These are phyloP conservation scores for Phytophthora cryptogea DNA, from an alignment of 352 stramenopile genomes.

Conservation along the genomic window DNA sequence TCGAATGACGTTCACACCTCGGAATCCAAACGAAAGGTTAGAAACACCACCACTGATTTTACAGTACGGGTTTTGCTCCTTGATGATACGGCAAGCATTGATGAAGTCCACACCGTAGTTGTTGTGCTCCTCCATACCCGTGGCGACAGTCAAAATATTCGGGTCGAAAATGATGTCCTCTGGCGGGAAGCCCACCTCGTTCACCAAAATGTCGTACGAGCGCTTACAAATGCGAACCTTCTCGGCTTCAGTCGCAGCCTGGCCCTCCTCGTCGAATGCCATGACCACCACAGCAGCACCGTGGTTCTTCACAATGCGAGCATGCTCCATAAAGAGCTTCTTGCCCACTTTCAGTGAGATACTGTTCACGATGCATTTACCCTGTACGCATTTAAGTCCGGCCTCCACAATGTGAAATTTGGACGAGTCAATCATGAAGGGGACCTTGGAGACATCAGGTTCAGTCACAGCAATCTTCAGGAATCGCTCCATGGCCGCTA, in stretches of 20 bases:
- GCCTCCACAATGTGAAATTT: slow-evolving; percentile 98
- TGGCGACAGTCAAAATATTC: slow-evolving; percentile 98
- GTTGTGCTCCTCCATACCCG: slow-evolving; percentile 97
- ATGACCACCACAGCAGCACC: slow-evolving; percentile 97
- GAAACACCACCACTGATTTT: slow-evolving; percentile 97
- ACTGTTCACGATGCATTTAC: slow-evolving; percentile 97
- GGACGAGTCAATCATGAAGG: slow-evolving; percentile 98
- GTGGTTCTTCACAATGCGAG: slow-evolving; percentile 94
- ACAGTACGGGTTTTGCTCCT: slow-evolving; percentile 94
- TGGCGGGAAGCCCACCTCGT: slow-evolving; percentile 93
- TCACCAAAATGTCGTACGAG: slow-evolving; percentile 97
- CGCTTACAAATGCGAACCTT: slow-evolving; percentile 98
- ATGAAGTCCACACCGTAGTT: slow-evolving; percentile 99
- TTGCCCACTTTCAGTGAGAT: slow-evolving; percentile 98
- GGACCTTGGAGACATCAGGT: slow-evolving; percentile 95
- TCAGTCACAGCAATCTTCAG: slow-evolving; percentile 97
- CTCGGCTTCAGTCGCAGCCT: slow-evolving; percentile 94
- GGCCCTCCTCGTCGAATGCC: slow-evolving; percentile 97
- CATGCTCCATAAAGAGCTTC: slow-evolving; percentile 95
- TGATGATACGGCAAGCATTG: slow-evolving; percentile 94
- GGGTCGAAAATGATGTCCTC: slow-evolving; percentile 99
- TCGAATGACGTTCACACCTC: slow-evolving; percentile 97
- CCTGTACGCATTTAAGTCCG: slow-evolving; percentile 97
- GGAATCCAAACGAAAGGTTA: slow-evolving; percentile 97
- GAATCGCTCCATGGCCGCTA: slow-evolving; percentile 97